phyloP scores from a whole-genome alignment of 2,329 filamentous ascomycete species.

The Colletotrichum sp. region DNA sequence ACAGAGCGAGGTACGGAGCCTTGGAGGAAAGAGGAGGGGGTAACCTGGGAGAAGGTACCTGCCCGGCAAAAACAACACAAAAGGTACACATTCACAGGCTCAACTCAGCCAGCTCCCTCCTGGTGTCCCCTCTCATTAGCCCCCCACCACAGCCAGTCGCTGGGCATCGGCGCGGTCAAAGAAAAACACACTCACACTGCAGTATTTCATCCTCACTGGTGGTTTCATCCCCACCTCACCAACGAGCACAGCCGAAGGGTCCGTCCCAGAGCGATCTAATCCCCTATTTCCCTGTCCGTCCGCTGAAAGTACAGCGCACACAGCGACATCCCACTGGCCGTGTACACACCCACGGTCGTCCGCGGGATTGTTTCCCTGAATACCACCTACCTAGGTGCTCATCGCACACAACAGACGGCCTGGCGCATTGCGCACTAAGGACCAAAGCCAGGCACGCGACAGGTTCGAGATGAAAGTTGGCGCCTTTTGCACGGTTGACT shows the following conservation, averaged over 20 bases:
- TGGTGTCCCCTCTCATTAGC: not conserved
- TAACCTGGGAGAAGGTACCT: not conserved
- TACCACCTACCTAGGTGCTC: not conserved
- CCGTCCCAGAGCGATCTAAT: not conserved
- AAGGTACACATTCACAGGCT: not conserved
- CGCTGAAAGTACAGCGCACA: not conserved
- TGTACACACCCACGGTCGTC: not conserved
- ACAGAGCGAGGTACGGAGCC: not conserved
- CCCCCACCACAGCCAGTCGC: not conserved
- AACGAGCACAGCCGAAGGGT: constrained; percentile 1
- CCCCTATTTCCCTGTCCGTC: constrained; percentile 2
- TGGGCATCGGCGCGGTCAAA: not conserved
- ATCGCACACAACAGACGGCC: not conserved
- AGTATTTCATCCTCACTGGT: not conserved
- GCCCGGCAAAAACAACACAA: not conserved
- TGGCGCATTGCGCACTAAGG: constrained; percentile 11
- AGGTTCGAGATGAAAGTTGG: not conserved
- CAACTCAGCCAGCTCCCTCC: not conserved
- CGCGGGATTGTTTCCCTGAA: not conserved
- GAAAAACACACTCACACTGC: not conserved
- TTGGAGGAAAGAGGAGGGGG: not conserved
- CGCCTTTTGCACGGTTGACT: not conserved
- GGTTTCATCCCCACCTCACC: constrained; percentile 16
- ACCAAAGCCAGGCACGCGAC: not conserved
- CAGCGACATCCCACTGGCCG: not conserved